A percentile compares a stretch with the other conserved stretches of the same genome.
These are phyloP conservation scores for Sordaria brevicollis DNA, from an alignment of 495 filamentous ascomycete species.

Conservation along the genomic window DNA sequence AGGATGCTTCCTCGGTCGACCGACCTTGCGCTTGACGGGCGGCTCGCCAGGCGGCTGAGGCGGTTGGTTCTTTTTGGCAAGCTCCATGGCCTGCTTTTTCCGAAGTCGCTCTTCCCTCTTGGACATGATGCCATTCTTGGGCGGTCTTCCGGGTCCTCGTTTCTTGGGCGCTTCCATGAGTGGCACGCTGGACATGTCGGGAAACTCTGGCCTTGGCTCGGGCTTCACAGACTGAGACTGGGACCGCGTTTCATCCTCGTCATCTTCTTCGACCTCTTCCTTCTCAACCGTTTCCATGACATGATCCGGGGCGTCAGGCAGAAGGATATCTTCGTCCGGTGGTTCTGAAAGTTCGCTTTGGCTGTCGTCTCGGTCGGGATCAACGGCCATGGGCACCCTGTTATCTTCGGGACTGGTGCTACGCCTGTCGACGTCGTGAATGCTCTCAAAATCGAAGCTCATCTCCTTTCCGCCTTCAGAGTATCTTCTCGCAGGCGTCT, in stretches of 20 bases:
- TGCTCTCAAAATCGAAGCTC: conserved; percentile 58
- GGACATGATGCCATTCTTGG: conserved; percentile 88
- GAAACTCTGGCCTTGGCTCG: conserved; percentile 22
- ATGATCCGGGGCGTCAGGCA: conserved; percentile 25
- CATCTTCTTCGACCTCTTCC: conserved; percentile 21
- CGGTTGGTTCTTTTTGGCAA: conserved; percentile 35
- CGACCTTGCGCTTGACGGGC: conserved; percentile 50
- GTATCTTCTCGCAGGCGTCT: conserved; percentile 26
- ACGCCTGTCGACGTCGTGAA: conserved; percentile 35
- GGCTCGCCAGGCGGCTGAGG: conserved; percentile 33
- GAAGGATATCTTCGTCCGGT: conserved; percentile 16
- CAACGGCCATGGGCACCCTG: not conserved
- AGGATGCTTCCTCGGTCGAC: conserved; percentile 43
- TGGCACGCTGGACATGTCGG: conserved; percentile 11
- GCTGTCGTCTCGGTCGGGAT: conserved; percentile 8
- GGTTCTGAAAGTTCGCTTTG: conserved; percentile 21
- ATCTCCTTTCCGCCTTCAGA: conserved; percentile 47
- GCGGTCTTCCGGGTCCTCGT: conserved; percentile 76
- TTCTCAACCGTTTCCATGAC: conserved; percentile 24
- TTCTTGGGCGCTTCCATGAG: conserved; percentile 44
- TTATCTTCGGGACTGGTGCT: conserved; percentile 44
- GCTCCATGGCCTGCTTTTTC: conserved; percentile 49
- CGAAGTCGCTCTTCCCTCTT: conserved; percentile 65
- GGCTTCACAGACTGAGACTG: conserved; percentile 13
- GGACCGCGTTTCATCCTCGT: conserved; percentile 23